Percentiles rank a stretch among this genome's conserved stretches.
phyloP scores from a whole-genome alignment of 2,329 filamentous ascomycete species.

The Fusarium sp. region DNA sequence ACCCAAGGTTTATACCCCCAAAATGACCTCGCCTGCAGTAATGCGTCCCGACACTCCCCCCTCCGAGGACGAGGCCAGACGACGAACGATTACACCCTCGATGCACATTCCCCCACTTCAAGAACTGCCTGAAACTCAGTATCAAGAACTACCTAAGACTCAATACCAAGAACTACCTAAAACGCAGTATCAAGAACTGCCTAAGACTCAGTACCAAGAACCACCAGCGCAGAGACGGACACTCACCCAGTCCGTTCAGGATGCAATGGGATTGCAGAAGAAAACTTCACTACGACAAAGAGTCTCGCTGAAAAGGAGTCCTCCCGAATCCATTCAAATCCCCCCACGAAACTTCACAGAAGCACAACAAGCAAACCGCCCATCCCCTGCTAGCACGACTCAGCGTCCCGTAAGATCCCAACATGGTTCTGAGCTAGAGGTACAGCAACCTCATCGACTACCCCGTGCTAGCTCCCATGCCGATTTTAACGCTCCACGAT shows the following conservation, averaged over 20 bases:
- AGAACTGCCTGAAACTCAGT: not conserved
- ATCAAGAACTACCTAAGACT: constrained; percentile 1
- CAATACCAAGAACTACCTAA: not conserved
- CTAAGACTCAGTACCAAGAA: not conserved
- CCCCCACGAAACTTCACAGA: constrained; percentile 52
- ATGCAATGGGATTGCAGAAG: constrained; percentile 46
- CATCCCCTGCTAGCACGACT: constrained; percentile 49
- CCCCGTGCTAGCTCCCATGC: constrained; percentile 51
- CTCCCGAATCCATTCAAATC: constrained; percentile 66
- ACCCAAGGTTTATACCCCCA: constrained; percentile 67
- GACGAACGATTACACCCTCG: constrained; percentile 31
- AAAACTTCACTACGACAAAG: constrained; percentile 64
- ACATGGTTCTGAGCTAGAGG: constrained; percentile 61
- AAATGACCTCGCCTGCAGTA: constrained; percentile 60
- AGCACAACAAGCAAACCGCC: constrained; percentile 36
- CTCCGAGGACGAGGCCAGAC: constrained; percentile 23
- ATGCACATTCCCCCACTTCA: constrained; percentile 30
- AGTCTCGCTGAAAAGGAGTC: constrained; percentile 63
- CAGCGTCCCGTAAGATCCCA: constrained; percentile 47
- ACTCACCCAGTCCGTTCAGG: constrained; percentile 33
- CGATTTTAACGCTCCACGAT: constrained; percentile 42
- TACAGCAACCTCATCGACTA: constrained; percentile 47
- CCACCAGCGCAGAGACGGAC: constrained; percentile 26
- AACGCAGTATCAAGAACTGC: constrained; percentile 6
- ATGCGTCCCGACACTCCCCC: constrained; percentile 40